Evolutionary conservation across 2,329 filamentous ascomycete species (phyloP), one percentile per base, ranked within the genome.

Genomic region (Atkinsonella hypoxylon): DNA sequence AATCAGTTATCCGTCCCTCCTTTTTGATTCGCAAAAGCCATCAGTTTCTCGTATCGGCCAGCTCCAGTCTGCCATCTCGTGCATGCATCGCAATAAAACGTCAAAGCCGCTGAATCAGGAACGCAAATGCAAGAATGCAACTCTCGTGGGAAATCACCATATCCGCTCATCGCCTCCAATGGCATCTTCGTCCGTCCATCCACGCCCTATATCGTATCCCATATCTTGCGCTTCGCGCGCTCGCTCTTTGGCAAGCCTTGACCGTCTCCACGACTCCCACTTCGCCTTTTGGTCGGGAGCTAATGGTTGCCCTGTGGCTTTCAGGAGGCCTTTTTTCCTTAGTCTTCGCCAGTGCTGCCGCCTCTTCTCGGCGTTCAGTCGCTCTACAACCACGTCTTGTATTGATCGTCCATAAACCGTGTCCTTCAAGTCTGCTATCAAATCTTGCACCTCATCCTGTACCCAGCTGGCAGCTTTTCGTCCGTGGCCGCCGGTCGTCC

Each of bases 401-500:
- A 77, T 68, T 53, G 76, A 68, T 12, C 67, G 68, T 36, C 73
- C 72, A 4, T 67, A 67, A 7, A 67, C 59, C 52, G 64, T 64
- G 57, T 81, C 78, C 45, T 66, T 62, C 6, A 70, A 53, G 31
- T 81, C 77, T 0, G 74, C 75, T 20, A 67, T 46, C 54, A 67
- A 60, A 56, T 81, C 78, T 7, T 65, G 63, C 1, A 71, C 54
- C 36, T 77, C 70, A 47, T 78, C 72, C 4, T 60, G 57, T 1
- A 68, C 55, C 42, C 63, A 60, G n/a, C 61, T 61, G 13, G 64
- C 61, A 3, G 71, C 42, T 1, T 55, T 57, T 38, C 75, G 73
- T 5, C 75, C 75, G 34, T 63, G 64, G 1, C 78, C 78, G 15
- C 75, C 73, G 0, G 76, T 77, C 9, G 69, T 60, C 79, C 79